Base-by-base conservation (phyloP, 495 filamentous ascomycete genomes). In the Podospora anserina region DNA sequence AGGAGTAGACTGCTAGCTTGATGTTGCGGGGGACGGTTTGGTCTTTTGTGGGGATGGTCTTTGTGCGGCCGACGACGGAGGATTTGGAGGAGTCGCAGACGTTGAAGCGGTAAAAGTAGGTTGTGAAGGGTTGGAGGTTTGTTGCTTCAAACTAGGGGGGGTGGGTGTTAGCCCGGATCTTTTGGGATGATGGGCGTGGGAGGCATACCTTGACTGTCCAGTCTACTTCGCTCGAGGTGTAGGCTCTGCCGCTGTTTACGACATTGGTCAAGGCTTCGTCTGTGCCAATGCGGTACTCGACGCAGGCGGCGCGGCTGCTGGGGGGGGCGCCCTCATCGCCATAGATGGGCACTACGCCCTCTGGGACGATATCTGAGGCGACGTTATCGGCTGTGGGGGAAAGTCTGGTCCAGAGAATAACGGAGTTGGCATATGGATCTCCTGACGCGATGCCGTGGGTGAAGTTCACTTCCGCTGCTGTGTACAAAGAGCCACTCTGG, bases 381-480 rank as follows among this genome's bases (percentile, higher is more conserved):
- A 87, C 87, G 64, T 87, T 85, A 13, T 82, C 83, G 28, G 65
- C 68, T 34, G 80, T 79, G 27, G 89, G 89, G 5, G 87, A 82
- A n/a, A 83, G 79, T n/a, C 89, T 78, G 0, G 89, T 90, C 88
- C 89, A 91, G 0, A 91, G 80, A 65, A 91, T 88, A 2, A 91
- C 84, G 20, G 84, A 88, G 71, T 85, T 76, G 18, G 85, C 75
- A 70, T 87, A 90, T 2, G 89, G 89, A 70, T 91, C 89, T 11
- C 89, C 89, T 19, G 86, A 88, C n/a, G 89, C 89, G 13, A 91
- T 83, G 67, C 88, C 87, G 68, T 90, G 89, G 7, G 88, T 91
- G 74, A 91, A 90, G 68, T 83, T 82, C 57, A 90, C 77, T 66
- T 82, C 69, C 6, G 49, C 65, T 0, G 69, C 64, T 0, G 64